Evolutionary conservation across 306 rosid species (phyloP), one percentile per base, ranked within the genome.

Genomic region (Acacia melanoxylon): DNA sequence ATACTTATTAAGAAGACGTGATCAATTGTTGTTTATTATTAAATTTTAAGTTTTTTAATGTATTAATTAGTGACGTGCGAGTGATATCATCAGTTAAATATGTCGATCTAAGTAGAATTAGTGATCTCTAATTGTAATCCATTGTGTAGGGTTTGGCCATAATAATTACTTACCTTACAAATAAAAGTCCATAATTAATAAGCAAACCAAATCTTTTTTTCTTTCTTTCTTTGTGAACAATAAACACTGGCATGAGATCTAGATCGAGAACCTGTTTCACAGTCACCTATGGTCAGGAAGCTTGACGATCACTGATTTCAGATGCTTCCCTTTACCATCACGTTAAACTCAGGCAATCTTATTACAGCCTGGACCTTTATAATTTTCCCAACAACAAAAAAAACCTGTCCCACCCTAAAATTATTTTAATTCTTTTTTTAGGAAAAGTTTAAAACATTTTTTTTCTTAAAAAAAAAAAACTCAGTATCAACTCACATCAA

Each of bases 221-320:
- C 1, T 29, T 29, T 29, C n/a, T 42, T 11, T 42, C 19, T 69
- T 41, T 69, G 54, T 42, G 44, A 69, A 22, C 20, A 69, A 11
- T 37, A 37, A 37, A 37, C 41, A 37, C 1, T 0, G 41, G 35
- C 33, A 41, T 45, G 75, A 24, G 75, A 71, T 71, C 75, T 44
- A 44, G 58, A 71, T 48, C 52, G 19, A 48, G 58, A 71, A 45
- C 75, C 75, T 71, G 75, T 71, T 71, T 22, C 19, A 27, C 49
- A 44, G 58, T 71, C 22, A 10, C 6, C 33, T 13, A 29, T 29
- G 75, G 75, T 71, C 75, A 37, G 51, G 22, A 71, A 44, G 75
- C 35, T 71, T 44, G 20, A 44, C 22, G 3, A 71, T 44, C 22
- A 62, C 68, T 62, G 40, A 61, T 25, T 35, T 25, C 2, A 22